A percentile compares a stretch with the other conserved stretches of the same genome.
phyloP scores from a whole-genome alignment of 306 rosid genomes.

The Medicago arabica region DNA sequence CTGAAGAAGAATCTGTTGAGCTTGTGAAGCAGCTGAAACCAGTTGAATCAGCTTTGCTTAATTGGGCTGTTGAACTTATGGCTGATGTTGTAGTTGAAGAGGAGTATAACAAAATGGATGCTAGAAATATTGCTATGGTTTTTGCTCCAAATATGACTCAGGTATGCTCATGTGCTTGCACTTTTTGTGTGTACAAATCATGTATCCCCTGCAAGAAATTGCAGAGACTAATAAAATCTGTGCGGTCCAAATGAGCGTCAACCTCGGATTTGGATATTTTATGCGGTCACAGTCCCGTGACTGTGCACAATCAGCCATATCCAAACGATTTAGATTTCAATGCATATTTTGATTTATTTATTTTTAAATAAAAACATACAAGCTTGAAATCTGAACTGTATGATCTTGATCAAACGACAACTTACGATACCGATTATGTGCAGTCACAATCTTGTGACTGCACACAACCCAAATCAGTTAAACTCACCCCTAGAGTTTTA shows the following conservation, averaged over 20 bases:
- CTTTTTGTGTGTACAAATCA: neutral
- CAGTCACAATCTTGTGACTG: no score
- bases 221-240: neutral
- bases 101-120: slow-evolving; percentile 90
- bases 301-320: neutral
- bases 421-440: no score
- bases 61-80: slow-evolving; percentile 95
- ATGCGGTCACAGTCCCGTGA: no score
- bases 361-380: no score
- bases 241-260: neutral
- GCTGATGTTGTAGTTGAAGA: slow-evolving; percentile 96
- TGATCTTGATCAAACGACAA: no score
- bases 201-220: neutral
- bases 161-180: slow-evolving; percentile 40
- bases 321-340: no score
- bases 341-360: no score
- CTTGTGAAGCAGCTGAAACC: slow-evolving; percentile 85
- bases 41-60: slow-evolving; percentile 76
- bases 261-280: no score
- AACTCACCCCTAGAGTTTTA: no score
- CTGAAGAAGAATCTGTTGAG: slow-evolving; percentile 81
- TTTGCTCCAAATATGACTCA: slow-evolving; percentile 99
- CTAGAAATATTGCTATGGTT: slow-evolving; percentile 96
- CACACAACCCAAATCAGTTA: no score
- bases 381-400: no score